A percentile compares a stretch with the other conserved stretches of the same genome.
Conservation (phyloP, 2,329 filamentous ascomycete genomes). For the Colletotrichum tabaci region DNA sequence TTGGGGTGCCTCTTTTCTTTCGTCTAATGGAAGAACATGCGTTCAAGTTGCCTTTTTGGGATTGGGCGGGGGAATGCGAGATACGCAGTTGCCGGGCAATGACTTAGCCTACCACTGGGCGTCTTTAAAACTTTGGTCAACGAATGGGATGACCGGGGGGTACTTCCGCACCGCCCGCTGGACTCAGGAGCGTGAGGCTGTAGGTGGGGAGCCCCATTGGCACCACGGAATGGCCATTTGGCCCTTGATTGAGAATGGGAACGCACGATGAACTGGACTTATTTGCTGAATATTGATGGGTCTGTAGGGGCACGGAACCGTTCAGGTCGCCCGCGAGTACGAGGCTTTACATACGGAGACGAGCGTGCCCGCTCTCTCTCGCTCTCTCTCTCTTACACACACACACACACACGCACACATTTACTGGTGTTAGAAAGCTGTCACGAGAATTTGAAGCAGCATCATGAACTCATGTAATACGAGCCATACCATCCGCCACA, state of each 20-base stretch:
- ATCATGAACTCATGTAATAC: not conserved
- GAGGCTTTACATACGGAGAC: not conserved
- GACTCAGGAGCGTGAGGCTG: not conserved
- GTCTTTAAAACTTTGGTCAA: not conserved
- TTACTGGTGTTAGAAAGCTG: no score
- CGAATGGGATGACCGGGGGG: constrained; percentile 5
- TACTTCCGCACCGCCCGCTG: constrained; percentile 7
- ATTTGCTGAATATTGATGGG: not conserved
- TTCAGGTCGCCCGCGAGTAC: not conserved
- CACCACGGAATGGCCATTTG: not conserved
- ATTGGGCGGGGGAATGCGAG: not conserved
- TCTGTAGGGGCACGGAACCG: not conserved
- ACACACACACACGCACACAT: no score
- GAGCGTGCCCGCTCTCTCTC: no score
- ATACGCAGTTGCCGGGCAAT: not conserved
- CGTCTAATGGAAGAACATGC: not conserved
- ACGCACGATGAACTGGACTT: not conserved
- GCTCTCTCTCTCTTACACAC: no score
- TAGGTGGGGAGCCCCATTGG: not conserved
- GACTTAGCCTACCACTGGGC: not conserved
- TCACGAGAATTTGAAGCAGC: no score
- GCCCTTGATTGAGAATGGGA: not conserved
- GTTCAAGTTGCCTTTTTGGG: constrained; percentile 10
- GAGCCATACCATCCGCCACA: not conserved
- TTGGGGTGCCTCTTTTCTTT: not conserved